Evolutionary conservation across 345 rosid genomes (phyloP).

Genomic region (Cochlearia excelsa): DNA sequence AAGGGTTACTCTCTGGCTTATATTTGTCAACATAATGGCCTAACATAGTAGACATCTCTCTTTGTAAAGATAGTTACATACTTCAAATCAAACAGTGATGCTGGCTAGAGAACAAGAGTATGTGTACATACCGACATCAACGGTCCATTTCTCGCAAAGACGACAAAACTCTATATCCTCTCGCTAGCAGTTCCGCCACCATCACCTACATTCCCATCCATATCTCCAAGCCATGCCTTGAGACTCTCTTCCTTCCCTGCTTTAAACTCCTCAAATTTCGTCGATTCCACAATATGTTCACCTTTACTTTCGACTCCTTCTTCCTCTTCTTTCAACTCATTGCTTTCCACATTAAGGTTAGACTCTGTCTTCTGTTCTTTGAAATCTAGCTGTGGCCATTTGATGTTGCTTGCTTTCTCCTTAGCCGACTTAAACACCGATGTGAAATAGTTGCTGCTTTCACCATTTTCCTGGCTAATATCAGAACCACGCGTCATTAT

Average conservation of each 20-base stretch:
- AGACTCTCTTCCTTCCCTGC: slow-evolving; percentile 74
- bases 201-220: slow-evolving; percentile 34
- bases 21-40: too few species aligned
- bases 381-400: slow-evolving; percentile 68
- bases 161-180: slow-evolving; percentile 6
- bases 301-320: slow-evolving; percentile 38
- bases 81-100: too few species aligned
- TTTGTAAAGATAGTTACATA: too few species aligned
- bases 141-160: too few species aligned
- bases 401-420: slow-evolving; percentile 66
- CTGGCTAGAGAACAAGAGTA: too few species aligned
- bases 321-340: slow-evolving; percentile 48
- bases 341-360: slow-evolving; percentile 40
- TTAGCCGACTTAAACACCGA: slow-evolving; percentile 64
- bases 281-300: slow-evolving; percentile 21
- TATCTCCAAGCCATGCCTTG: slow-evolving; percentile 71
- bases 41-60: too few species aligned
- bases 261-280: slow-evolving; percentile 58
- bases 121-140: too few species aligned
- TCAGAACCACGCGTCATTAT: slow-evolving; percentile 32
- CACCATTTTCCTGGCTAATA: slow-evolving; percentile 39
- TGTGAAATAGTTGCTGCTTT: slow-evolving; percentile 50
- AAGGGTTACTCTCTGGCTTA: too few species aligned
- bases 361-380: slow-evolving; percentile 37
- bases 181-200: slow-evolving; percentile 21